Base-by-base conservation (phyloP, 192 early-diverging fungal genomes). In the Coemansia sp. region DNA sequence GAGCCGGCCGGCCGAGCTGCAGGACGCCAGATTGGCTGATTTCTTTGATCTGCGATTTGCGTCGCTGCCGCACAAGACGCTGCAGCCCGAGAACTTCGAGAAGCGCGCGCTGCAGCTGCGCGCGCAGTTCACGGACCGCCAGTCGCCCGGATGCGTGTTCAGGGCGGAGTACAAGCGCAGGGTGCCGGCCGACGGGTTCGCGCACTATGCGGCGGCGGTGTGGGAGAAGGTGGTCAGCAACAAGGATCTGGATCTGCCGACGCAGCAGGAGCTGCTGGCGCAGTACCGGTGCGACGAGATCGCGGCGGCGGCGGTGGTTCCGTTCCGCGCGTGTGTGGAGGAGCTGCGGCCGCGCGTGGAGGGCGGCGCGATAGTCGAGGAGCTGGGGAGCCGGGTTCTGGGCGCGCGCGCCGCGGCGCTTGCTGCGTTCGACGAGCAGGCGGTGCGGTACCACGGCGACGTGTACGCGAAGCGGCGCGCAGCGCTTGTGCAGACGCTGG, bases 271-370 rank as follows among this genome's bases (percentile, higher is more conserved):
- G 76, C 77, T 99, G 53, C 86, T 99, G 56, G 98, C 98, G 37
- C 95, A 98, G 85, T 98, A 93, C 79, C 91, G 98, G 54, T 99
- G 98, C 75, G 98, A 99, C 61, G 98, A 99, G 78, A 98, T 99
- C 75, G 88, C 92, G 37, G 87, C 78, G 9, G 78, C 84, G 1
- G 92, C 89, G 0, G 89, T 93, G 76, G 88, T 85, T 12, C 74
- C 73, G 9, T 98, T 98, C 72, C 66, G 72, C n/a, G 83, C 79
- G 49, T 80, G 86, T 15, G 76, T 95, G 41, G 87, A 86, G 49
- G 68, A 73, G 21, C 82, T 92, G 68, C 87, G 88, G 49, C 84
- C 85, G 54, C 88, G 85, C 11, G 85, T 98, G 39, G 92, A 97
- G 50, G 70, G 75, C 4, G 96, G 96, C 3, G 83, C 91, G 60